These are phyloP conservation scores for Pyricularia sp. DNA, from an alignment of 2,329 filamentous ascomycete genomes.

Conservation along the genomic window DNA sequence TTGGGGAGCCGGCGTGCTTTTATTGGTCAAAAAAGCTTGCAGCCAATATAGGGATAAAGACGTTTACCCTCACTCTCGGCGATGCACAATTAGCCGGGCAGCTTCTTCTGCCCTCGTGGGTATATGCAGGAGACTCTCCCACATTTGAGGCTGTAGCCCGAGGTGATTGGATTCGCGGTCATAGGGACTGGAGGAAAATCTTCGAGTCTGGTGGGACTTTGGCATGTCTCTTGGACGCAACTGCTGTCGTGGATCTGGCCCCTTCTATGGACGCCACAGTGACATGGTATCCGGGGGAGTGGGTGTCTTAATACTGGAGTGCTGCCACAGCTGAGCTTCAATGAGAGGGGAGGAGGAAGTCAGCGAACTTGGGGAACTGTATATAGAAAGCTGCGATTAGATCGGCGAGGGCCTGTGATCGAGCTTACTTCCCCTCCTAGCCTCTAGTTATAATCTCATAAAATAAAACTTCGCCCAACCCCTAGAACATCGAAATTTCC, in stretches of 20 bases:
- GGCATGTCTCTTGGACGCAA: not conserved
- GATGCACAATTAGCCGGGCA: not conserved
- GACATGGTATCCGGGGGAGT: not conserved
- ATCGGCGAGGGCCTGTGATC: not conserved
- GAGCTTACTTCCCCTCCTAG: not conserved
- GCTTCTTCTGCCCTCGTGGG: not conserved
- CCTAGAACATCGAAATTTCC: not conserved
- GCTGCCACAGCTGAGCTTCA: not conserved
- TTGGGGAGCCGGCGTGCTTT: not conserved
- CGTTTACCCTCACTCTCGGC: not conserved
- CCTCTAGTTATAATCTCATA: not conserved
- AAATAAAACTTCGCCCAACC: not conserved
- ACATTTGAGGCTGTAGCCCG: not conserved
- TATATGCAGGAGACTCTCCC: not conserved
- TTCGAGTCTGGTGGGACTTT: not conserved
- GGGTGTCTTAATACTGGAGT: not conserved
- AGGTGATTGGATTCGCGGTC: not conserved
- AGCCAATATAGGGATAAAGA: not conserved
- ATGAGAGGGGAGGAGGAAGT: not conserved
- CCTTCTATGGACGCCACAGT: not conserved
- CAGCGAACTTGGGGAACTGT: not conserved
- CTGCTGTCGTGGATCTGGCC: not conserved
- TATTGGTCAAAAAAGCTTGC: not conserved
- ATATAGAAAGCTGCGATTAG: not conserved
- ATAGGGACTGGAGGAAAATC: not conserved